phyloP scores from a whole-genome alignment of 2,329 filamentous ascomycete species.

The Aureobasidium pullulans region DNA sequence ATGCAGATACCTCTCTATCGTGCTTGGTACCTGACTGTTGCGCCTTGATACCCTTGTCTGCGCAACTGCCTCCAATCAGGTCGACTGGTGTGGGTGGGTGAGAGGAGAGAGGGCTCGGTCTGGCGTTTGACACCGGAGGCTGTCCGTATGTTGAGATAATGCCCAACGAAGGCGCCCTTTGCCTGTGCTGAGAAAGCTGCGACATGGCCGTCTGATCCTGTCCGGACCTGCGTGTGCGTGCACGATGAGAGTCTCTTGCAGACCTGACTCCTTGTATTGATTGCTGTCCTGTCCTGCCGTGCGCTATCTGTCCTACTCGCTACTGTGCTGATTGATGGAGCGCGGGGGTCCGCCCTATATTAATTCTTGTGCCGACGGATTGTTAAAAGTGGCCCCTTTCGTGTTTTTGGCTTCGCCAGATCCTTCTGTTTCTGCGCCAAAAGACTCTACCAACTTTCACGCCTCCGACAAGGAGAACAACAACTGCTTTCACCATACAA shows the following conservation, averaged over 20 bases:
- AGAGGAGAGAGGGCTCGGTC: conserved; percentile 9
- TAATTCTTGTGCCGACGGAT: neutral
- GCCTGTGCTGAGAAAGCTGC: conserved; percentile 7
- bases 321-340: conserved; percentile 5
- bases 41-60: neutral
- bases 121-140: neutral
- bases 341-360: conserved; percentile 5
- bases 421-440: neutral
- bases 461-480: neutral
- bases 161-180: neutral
- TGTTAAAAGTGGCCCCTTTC: conserved; percentile 3
- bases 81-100: conserved; percentile 9
- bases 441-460: neutral
- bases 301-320: neutral
- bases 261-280: neutral
- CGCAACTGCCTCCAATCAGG: neutral
- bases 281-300: neutral
- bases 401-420: conserved; percentile 3
- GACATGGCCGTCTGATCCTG: neutral
- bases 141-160: neutral
- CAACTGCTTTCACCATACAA: neutral
- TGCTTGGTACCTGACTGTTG: neutral
- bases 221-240: too few relatives aligned
- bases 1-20: neutral
- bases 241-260: too few relatives aligned